A percentile compares a stretch with the other conserved stretches of the same genome.
phyloP scores from a whole-genome alignment of 805 yeast genomes.

The Tetrapisispora iriomotensis region DNA sequence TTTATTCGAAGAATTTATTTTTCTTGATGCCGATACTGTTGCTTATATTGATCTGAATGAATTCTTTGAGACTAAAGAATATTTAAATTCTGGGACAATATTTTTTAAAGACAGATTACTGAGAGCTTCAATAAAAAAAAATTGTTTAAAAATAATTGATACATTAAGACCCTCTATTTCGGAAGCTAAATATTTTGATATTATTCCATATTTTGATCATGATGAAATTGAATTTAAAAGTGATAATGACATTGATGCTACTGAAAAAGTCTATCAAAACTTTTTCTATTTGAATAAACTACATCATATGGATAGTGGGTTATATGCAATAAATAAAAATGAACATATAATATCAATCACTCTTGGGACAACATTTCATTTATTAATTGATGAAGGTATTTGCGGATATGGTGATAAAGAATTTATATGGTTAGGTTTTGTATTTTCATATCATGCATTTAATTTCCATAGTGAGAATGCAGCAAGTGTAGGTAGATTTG shows the following conservation, averaged over 20 bases:
- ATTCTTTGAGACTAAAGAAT: slow-evolving; percentile 14
- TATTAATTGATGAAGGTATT: slow-evolving; percentile 35
- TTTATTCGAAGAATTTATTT: slow-evolving; percentile 39
- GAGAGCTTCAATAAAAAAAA: slow-evolving; percentile 14
- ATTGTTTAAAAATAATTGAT: slow-evolving; percentile 35
- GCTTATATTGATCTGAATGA: slow-evolving; percentile 33
- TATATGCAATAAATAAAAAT: slow-evolving; percentile 32
- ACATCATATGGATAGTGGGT: slow-evolving; percentile 42
- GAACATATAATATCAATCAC: slow-evolving; percentile 42
- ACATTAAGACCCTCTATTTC: slow-evolving; percentile 38
- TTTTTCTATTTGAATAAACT: slow-evolving; percentile 35
- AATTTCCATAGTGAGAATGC: slow-evolving; percentile 8
- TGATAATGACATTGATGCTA: slow-evolving; percentile 14
- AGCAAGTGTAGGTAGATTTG: slow-evolving; percentile 13
- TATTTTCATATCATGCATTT: slow-evolving; percentile 44
- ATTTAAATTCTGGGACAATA: slow-evolving; percentile 11
- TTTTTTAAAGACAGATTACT: slow-evolving; percentile 6
- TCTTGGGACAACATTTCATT: slow-evolving; percentile 35
- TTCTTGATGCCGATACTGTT: slow-evolving; percentile 45
- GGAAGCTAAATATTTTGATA: slow-evolving; percentile 33
- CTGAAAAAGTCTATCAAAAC: slow-evolving; percentile 30
- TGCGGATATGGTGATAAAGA: slow-evolving; percentile 68
- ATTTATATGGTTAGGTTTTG: slow-evolving; percentile 59
- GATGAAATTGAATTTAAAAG: slow-evolving; percentile 7
- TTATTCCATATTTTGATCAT: slow-evolving; percentile 11